Evolutionary conservation across 164 flowering plant species (phyloP), one percentile per base, ranked within the genome.

Genomic region (Vitis riparia): DNA sequence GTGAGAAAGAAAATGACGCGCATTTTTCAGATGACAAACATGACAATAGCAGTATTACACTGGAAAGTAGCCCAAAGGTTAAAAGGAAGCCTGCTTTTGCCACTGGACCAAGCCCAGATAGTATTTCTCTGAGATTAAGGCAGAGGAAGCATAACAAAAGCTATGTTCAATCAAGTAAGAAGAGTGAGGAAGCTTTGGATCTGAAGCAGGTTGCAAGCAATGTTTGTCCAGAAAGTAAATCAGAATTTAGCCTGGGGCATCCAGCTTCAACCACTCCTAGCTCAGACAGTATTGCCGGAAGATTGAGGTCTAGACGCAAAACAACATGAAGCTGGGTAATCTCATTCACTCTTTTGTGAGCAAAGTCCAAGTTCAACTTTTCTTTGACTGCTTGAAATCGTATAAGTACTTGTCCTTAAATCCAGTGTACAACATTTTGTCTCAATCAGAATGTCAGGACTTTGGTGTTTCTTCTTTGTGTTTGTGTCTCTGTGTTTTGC

Each of bases 61-160:
- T 16, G 17, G 78, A 55, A 72, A 67, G 55, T 58, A 10, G 27
- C 55, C 11, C 73, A 47, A 60, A 62, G 13, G 58, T 52, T 48
- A 62, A 50, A 17, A 68, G 49, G 61, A 67, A 73, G 51, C 66
- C 23, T 27, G 53, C 51, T 11, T 55, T 12, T 17, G 16, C 65
- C 59, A 29, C 57, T 12, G 66, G 69, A 51, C 59, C 67, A 71
- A 66, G 53, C 67, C 62, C 66, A 17, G 73, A 76, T 55, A 76
- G 73, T 58, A 76, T 77, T 68, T 83, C 65, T 55, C 74, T 68
- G 63, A 75, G 81, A 61, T 61, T 79, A 51, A 72, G 69, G 55
- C 79, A 63, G 68, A 71, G 83, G 65, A 23, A 23, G 27, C 69
- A 65, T 32, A 17, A 9, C 56, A 63, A 44, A 23, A 64, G 11